Conservation (phyloP, 345 rosid species). For the Cardamine occulta region DNA sequence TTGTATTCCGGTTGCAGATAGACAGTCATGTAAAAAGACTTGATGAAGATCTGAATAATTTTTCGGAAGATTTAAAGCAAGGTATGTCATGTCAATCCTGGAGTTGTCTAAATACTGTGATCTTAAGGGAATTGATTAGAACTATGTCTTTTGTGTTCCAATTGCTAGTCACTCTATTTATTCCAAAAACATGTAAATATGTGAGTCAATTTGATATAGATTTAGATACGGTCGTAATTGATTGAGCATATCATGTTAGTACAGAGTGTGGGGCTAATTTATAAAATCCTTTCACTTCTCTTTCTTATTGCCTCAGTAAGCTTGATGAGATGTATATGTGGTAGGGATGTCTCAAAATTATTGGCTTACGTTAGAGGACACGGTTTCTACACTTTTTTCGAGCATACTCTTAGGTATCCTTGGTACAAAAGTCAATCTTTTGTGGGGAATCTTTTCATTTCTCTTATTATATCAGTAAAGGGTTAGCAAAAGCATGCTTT, state of each 20-base stretch:
- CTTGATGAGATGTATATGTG: neutral
- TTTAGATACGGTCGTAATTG: neutral
- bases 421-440: neutral
- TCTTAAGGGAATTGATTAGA: neutral
- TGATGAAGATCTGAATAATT: constrained; percentile 90
- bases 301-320: neutral
- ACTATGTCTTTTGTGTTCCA: constrained; percentile 4
- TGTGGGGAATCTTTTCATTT: constrained; percentile 10
- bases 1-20: constrained; percentile 55
- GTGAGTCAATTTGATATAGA: neutral
- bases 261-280: neutral
- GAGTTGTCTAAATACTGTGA: constrained; percentile 5
- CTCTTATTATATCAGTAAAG: constrained; percentile 3
- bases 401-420: constrained; percentile 5
- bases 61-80: constrained; percentile 92
- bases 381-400: neutral
- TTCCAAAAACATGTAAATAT: neutral
- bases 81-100: constrained; percentile 47
- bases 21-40: constrained; percentile 94
- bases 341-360: constrained; percentile 1
- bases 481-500: neutral
- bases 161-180: neutral
- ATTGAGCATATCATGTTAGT: constrained; percentile 11
- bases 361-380: neutral
- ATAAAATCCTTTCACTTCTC: neutral